Base-by-base conservation (phyloP, 768 basidiomycete genomes). In the Boletus tylopilopsis region DNA sequence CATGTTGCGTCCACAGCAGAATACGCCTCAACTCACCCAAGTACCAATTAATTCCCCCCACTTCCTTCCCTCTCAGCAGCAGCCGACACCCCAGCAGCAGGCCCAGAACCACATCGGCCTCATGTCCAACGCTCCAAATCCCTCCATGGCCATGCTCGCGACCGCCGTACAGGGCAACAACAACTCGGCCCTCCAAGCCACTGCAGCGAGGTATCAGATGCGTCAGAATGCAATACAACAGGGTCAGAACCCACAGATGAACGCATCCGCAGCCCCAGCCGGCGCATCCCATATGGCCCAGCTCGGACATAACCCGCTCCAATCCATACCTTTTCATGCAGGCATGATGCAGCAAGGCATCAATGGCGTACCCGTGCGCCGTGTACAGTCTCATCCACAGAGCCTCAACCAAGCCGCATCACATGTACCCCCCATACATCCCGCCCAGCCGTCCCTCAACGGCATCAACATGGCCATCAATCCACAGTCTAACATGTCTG, bases 371-470 rank as follows among this genome's bases (percentile, higher is more conserved):
- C 58, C 54, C 18, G 63, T 77, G 39, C 78, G 84, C 50, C 78
- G 84, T 60, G 76, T 75, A n/a, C 68, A 72, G 50, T 80, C 83
- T 19, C 84, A 85, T 66, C 76, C 81, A 5, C 74, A 77, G 53
- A 65, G 58, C 64, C 58, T 76, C 50, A 75, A 70, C 56, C 70
- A 74, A 34, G 53, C 64, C 13, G 67, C 63, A 42, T 66, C 54
- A 24, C 74, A 73, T 58, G 63, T 59, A 43, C 54, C 63, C 15
- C 64, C 64, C 34, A 69, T 73, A 49, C 72, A 71, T 55, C 59
- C 69, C 24, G 59, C 60, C 29, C 69, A 66, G 30, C 70, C 72
- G 30, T 63, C 61, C 21, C 61, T 67, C 47, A 67, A 66, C 23
- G 67, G 64, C 37, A 71, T 72, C 63, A 64, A 60, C 37, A 76